Percentiles rank a stretch among this genome's conserved stretches.
These are phyloP conservation scores for Baorangia bicolor DNA, from an alignment of 768 basidiomycete species.

Conservation along the genomic window DNA sequence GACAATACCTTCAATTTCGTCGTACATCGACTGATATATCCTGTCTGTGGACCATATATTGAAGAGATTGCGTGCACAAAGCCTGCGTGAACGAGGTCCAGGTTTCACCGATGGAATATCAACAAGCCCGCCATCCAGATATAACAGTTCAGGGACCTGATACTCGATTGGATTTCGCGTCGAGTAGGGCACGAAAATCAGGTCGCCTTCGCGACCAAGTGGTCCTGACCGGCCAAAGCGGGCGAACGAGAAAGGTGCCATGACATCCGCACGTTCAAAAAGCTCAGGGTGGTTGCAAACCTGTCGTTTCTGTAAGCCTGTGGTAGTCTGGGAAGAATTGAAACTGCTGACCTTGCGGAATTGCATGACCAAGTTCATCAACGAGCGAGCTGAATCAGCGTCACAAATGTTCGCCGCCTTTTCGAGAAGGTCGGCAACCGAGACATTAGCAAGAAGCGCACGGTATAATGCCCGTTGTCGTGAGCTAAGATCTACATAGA, in stretches of 20 bases:
- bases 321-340: not conserved
- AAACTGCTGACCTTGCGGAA: slow-evolving; percentile 78
- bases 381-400: slow-evolving; percentile 84
- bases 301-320: slow-evolving; percentile 36
- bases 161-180: slow-evolving; percentile 85
- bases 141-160: slow-evolving; percentile 70
- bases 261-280: slow-evolving; percentile 95
- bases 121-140: slow-evolving; percentile 72
- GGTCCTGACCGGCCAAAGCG: slow-evolving; percentile 78
- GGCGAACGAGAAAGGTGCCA: slow-evolving; percentile 89
- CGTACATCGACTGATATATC: slow-evolving; percentile 67
- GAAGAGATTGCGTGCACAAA: slow-evolving; percentile 63
- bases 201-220: slow-evolving; percentile 85
- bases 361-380: slow-evolving; percentile 99
- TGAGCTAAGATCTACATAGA: slow-evolving; percentile 91
- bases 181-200: slow-evolving; percentile 79
- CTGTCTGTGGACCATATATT: slow-evolving; percentile 91
- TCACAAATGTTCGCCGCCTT: slow-evolving; percentile 92
- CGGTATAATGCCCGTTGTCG: slow-evolving; percentile 90
- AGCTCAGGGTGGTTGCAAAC: slow-evolving; percentile 99
- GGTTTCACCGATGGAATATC: slow-evolving; percentile 60
- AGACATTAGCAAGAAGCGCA: slow-evolving; percentile 88
- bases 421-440: slow-evolving; percentile 88
- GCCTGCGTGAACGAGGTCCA: slow-evolving; percentile 46
- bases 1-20: slow-evolving; percentile 51